Percentiles rank a stretch among this genome's conserved stretches.
phyloP scores from a whole-genome alignment of 139 green algal species.

The Coelastrella sp. region DNA sequence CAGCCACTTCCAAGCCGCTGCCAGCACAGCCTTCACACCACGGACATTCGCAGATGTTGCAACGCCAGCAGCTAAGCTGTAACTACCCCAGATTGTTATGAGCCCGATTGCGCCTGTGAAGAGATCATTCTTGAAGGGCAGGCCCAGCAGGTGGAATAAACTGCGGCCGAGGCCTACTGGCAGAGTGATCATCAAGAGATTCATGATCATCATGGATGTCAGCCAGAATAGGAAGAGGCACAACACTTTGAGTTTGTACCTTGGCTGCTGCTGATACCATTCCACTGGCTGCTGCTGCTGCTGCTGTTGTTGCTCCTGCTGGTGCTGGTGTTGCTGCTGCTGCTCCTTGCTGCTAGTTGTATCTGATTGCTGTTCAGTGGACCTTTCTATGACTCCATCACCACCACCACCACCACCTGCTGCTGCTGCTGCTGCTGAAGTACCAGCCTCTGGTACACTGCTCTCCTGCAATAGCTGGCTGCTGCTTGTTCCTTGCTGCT shows the following conservation, averaged over 20 bases:
- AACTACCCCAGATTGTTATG: slow-evolving; percentile 17
- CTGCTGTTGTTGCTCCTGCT: slow-evolving; percentile 11
- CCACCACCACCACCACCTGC: too few species aligned
- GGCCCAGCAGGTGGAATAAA: neutral
- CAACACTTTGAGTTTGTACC: slow-evolving; percentile 28
- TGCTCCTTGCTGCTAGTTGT: neutral
- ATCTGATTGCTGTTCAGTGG: neutral
- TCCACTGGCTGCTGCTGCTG: slow-evolving; percentile 30
- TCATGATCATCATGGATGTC: neutral
- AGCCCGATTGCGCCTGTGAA: slow-evolving; percentile 30
- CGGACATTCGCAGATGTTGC: slow-evolving; percentile 18
- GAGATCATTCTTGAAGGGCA: slow-evolving; percentile 46
- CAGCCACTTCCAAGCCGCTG: slow-evolving; percentile 16
- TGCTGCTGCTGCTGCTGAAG: slow-evolving; percentile 19
- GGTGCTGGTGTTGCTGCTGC: too few species aligned
- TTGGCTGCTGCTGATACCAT: slow-evolving; percentile 37
- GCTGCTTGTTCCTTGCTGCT: neutral
- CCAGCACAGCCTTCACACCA: neutral
- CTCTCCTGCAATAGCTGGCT: neutral
- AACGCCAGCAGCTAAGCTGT: slow-evolving; percentile 13
- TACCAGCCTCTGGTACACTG: neutral
- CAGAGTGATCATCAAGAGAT: slow-evolving; percentile 19
- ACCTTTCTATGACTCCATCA: neutral
- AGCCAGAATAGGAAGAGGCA: neutral
- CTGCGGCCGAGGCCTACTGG: slow-evolving; percentile 30